A percentile compares a stretch with the other conserved stretches of the same genome.
Conservation (phyloP, 805 yeast species). For the Metschnikowia borealis region DNA sequence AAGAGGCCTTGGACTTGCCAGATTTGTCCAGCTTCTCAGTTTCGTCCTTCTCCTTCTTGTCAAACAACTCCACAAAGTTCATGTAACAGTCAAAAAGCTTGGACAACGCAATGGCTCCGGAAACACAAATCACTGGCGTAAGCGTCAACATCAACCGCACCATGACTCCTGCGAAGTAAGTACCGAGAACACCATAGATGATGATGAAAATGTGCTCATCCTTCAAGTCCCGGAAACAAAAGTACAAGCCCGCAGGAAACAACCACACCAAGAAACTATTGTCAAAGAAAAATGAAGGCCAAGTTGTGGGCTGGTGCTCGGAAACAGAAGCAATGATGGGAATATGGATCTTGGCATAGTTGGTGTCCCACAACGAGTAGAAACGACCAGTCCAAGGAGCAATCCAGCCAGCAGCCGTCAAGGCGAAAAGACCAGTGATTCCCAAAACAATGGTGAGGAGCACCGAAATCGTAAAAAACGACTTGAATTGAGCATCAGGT, state of each 20-base stretch:
- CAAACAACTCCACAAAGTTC: constrained; percentile 49
- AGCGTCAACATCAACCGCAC: constrained; percentile 94
- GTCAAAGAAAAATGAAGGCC: constrained; percentile 98
- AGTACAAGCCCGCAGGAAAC: constrained; percentile 95
- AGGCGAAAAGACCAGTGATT: constrained; percentile 62
- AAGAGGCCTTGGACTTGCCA: constrained; percentile 1
- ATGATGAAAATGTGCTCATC: constrained; percentile 93
- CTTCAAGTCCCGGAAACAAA: constrained; percentile 81
- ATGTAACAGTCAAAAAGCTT: constrained; percentile 78
- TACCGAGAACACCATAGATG: constrained; percentile 87
- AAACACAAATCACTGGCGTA: constrained; percentile 93
- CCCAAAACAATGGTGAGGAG: constrained; percentile 57
- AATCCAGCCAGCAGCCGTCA: constrained; percentile 88
- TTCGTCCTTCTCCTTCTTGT: not conserved
- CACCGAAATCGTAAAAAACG: constrained; percentile 60
- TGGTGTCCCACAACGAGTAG: constrained; percentile 97
- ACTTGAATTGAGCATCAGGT: constrained; percentile 67
- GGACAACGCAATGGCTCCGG: constrained; percentile 85
- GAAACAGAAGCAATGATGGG: constrained; percentile 98
- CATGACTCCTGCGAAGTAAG: constrained; percentile 99
- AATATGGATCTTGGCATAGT: constrained; percentile 94
- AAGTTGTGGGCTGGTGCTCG: constrained; percentile 99
- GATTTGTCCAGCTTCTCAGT: not conserved
- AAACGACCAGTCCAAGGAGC: constrained; percentile 99
- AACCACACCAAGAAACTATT: constrained; percentile 91